phyloP scores from a whole-genome alignment of 2,329 filamentous ascomycete species.

The Trichoderma sp. region DNA sequence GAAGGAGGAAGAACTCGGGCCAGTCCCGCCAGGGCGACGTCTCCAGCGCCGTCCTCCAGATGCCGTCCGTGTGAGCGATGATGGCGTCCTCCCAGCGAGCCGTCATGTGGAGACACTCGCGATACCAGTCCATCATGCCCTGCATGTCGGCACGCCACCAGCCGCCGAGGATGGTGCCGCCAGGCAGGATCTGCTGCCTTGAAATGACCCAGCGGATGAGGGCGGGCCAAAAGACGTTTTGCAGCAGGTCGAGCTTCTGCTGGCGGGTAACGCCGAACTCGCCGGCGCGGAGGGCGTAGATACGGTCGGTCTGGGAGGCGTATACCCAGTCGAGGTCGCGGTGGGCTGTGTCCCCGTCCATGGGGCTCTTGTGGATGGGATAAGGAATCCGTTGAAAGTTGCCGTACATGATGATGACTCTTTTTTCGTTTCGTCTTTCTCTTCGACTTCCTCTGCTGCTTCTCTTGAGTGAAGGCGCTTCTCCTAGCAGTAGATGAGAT shows the following conservation, averaged over 20 bases:
- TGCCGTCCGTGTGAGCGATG: constrained; percentile 33
- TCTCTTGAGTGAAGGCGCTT: background rate
- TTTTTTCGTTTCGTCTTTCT: background rate
- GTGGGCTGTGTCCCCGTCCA: constrained; percentile 33
- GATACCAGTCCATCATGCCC: constrained; percentile 39
- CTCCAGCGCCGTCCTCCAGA: constrained; percentile 33
- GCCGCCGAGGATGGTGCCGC: constrained; percentile 33
- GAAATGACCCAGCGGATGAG: constrained; percentile 35
- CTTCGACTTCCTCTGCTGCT: background rate
- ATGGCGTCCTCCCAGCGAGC: constrained; percentile 30
- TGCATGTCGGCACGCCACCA: constrained; percentile 35
- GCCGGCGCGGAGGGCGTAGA: constrained; percentile 30
- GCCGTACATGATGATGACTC: constrained; percentile 25
- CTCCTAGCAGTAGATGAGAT: background rate
- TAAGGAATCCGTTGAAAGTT: constrained; percentile 30
- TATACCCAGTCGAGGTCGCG: constrained; percentile 33
- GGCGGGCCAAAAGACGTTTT: constrained; percentile 36
- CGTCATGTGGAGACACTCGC: constrained; percentile 33
- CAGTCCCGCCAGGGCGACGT: constrained; percentile 38
- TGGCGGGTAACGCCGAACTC: constrained; percentile 30
- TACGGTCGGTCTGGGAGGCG: constrained; percentile 32
- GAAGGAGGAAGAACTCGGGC: constrained; percentile 33
- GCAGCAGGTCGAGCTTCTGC: constrained; percentile 33
- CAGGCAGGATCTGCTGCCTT: constrained; percentile 32
- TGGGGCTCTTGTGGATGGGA: constrained; percentile 33